Evolutionary conservation across 805 yeast genomes (phyloP), one percentile per base, ranked within the genome.

Genomic region (Crinitomyces ghanaensis): DNA sequence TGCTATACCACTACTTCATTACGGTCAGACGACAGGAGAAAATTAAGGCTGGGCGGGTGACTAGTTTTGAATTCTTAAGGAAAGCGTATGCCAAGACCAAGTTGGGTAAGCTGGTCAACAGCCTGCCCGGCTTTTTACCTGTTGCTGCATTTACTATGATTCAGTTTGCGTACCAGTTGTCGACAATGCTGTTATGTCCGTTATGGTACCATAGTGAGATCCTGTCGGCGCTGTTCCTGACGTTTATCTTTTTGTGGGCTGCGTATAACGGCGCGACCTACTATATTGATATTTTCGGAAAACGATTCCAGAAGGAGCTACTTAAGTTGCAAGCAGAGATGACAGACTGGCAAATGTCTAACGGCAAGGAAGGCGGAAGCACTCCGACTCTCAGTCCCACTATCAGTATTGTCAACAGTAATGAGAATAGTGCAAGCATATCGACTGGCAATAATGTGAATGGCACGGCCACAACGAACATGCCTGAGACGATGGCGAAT

Each of bases 181-280:
- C 72, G 6, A 82, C 97, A 8, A 88, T 88, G 97, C 58, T 76
- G 30, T 66, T 84, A 4, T 83, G 95, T 49, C 94, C 95, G 0
- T 52, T 91, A n/a, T 82, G 94, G 79, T 82, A 82, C 57, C 63
- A 68, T 28, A 70, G 75, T 52, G 76, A 77, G 47, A 57, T 60
- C 28, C 70, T 81, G 2, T 82, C 91, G 17, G 71, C 77, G 1
- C 43, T 65, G 1, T 86, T 85, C 49, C 66, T 88, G 42, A 57
- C 72, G 2, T 65, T 69, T 32, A 82, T 88, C n/a, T 85, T 86
- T 45, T 54, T 75, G 29, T 68, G 72, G 53, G 93, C 97, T 2
- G 66, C 85, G 26, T 84, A 78, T 53, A 86, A 91, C 44, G 98
- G 98, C 19, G 98, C 97, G 2, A 83, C 94, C 1, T 88, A 83